Evolutionary conservation across 169 alveolate genomes (phyloP), one percentile per base, ranked within the genome.

Genomic region (Plasmodium berghei): DNA sequence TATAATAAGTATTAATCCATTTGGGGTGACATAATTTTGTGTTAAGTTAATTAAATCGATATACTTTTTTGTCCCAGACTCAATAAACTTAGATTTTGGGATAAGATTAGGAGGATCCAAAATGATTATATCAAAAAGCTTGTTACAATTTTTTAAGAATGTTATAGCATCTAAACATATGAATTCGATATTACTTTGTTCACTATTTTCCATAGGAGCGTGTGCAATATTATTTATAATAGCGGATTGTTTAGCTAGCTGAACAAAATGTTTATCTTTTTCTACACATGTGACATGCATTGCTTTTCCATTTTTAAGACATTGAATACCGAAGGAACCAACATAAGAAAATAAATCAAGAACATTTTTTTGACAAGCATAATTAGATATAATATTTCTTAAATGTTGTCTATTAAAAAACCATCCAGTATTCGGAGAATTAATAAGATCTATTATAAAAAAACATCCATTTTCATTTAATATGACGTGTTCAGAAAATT

Each of bases 401-500:
- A 80, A 52, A 40, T 45, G 10, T 54, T 71, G 66, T 61, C 90
- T 80, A 55, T 80, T 80, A 59, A 66, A 70, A 67, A 66, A 80
- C 90, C 90, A 80, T 54, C 90, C 83, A 4, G 90, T 80, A 26
- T 66, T 66, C 66, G 90, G 90, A 28, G 90, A 80, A 70, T 64
- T 64, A 12, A 80, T 10, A 22, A 80, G 46, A 80, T 80, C 74
- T 26, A 80, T 80, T 34, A 80, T 28, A 66, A 80, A 80, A 66
- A 52, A 66, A 10, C 90, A 80, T 2, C 54, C 42, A 80, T 80
- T 80, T 66, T 80, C 90, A 10, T 18, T 80, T 64, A 80, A 20
- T 40, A 56, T 80, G 62, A 80, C 90, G 40, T 80, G 77, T 64
- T 80, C 90, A 52, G 90, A 80, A 54, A 80, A 12, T 34, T 52